Base-by-base conservation (phyloP, 768 basidiomycete species). In the Rhodotorula paludigena region DNA sequence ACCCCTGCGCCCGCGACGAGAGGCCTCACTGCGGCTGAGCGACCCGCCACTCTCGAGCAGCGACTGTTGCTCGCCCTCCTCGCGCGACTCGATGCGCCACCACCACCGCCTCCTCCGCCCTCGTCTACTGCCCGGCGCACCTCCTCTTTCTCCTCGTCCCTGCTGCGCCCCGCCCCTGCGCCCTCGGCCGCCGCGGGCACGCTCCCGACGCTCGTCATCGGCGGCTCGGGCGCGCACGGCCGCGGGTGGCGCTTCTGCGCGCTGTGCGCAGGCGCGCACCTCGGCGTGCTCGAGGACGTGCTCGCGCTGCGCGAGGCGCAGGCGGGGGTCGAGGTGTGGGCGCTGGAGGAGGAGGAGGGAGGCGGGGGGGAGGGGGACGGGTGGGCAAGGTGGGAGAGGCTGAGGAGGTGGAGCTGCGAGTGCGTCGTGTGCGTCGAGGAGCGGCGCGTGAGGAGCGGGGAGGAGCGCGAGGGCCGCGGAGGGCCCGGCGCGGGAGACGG, bases 381-480 rank as follows among this genome's bases (percentile, higher is more conserved):
- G 21, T 8, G 47, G 47, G n/a, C n/a, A 49, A 4, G 36, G 49
- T 28, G 12, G 28, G 39, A 9, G 28, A 32, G 35, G 45, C 2
- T 47, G 16, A 5, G 16, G 35, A 5, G 20, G 28, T 48, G 42
- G 63, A 16, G 28, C n/a, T 67, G 66, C 33, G 5, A 33, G 30
- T 62, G 60, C 49, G 8, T n/a, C 1, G 60, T 67, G 20, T 67
- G 66, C 51, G 1, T 4, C 3, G 66, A 68, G 42, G 66, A 68
- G 44, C 12, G 61, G 56, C 42, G 57, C 28, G 56, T 62, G 30
- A 48, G 42, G 8, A 20, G 21, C 20, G 23, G 3, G 0, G 60
- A 52, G 38, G 55, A 48, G 15, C 30, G 18, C 3, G 32, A 57
- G 0, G 30, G 3, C 12, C 20, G 11, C 5, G 55, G n/a, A n/a